Base-by-base conservation (phyloP, 345 rosid species). In the Heritiera littoralis region DNA sequence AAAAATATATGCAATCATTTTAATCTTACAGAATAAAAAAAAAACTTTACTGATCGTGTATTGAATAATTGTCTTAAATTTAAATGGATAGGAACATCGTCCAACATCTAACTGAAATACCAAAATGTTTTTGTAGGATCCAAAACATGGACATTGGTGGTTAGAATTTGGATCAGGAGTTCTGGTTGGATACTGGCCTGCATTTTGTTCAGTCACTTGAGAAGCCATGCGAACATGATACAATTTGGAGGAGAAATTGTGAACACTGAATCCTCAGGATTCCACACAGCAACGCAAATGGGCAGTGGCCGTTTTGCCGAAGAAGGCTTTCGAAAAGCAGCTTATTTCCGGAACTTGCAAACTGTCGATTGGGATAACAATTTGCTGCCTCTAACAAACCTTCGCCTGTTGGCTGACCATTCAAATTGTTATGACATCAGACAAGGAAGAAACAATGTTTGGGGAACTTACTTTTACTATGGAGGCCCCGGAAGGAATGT, bases 101-200 rank as follows among this genome's bases (percentile, higher is more conserved):
- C 20, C 72, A 10, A n/a, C 72, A 43, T 67, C 11, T 11, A 81
- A 79, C 43, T 58, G 80, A 72, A 74, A 75, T 76, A 58, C 61
- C 56, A 59, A 52, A 55, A 40, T 17, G 55, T 40, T 13, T 12
- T 55, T 66, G 75, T 67, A 95, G 97, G 99, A 96, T 87, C 99
- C 99, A 66, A 91, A 89, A 87, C 99, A 92, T 77, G 99, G 99
- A 32, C 91, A 96, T 79, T 96, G 99, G 99, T 96, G 99, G 99
- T 89, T 96, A 66, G 90, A 96, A 75, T 88, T 92, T 77, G 99
- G 98, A 48, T 82, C 91, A 13, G 93, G 98, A 35, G 81, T 94
- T 51, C 87, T 96, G 20, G 95, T 96, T 1, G 99, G 99, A 6
- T 96, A 96, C 67, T 96, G 99, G 99, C 99, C 99, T 20, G 89